These are phyloP conservation scores for Calonectria fujianensis DNA, from an alignment of 2,329 filamentous ascomycete species.

Conservation along the genomic window DNA sequence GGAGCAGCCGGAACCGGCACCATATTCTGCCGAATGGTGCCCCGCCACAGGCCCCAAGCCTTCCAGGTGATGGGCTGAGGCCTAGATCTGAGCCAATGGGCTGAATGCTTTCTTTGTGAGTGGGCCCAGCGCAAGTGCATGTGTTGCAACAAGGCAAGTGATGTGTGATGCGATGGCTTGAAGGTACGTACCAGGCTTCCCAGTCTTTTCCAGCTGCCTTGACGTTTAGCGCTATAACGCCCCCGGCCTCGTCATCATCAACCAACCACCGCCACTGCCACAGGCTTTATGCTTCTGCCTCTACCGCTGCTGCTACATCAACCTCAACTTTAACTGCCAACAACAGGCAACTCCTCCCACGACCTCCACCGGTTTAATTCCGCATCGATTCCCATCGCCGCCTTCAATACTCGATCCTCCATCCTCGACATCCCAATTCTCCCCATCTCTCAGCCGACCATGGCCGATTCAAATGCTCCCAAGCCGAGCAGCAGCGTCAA, in stretches of 20 bases:
- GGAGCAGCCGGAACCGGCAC: slow-evolving; percentile 46
- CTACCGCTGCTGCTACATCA: slow-evolving; percentile 41
- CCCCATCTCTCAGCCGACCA: slow-evolving; percentile 51
- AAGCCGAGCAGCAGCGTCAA: slow-evolving; percentile 99
- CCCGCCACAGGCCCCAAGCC: slow-evolving; percentile 38
- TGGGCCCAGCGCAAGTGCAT: slow-evolving; percentile 22
- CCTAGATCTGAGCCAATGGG: slow-evolving; percentile 37
- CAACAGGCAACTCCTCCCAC: slow-evolving; percentile 48
- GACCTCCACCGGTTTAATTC: slow-evolving; percentile 40
- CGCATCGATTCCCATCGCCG: slow-evolving; percentile 26
- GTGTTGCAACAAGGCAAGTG: slow-evolving; percentile 26
- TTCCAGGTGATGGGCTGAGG: slow-evolving; percentile 20
- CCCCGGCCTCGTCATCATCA: slow-evolving; percentile 55
- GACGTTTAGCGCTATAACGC: slow-evolving; percentile 41
- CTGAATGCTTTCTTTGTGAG: slow-evolving; percentile 6
- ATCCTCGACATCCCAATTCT: slow-evolving; percentile 16
- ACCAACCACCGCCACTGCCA: slow-evolving; percentile 54
- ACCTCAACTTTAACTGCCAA: slow-evolving; percentile 34
- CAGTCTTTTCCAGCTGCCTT: slow-evolving; percentile 42
- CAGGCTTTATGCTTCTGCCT: slow-evolving; percentile 36
- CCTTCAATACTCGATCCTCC: slow-evolving; percentile 23
- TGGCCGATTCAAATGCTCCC: slow-evolving; percentile 75
- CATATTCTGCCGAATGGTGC: slow-evolving; percentile 42
- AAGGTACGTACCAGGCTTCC: slow-evolving; percentile 38
- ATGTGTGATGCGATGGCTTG: slow-evolving; percentile 18